Evolutionary conservation across 2,329 filamentous ascomycete species (phyloP).

Genomic region (Cyclaneusma minus): DNA sequence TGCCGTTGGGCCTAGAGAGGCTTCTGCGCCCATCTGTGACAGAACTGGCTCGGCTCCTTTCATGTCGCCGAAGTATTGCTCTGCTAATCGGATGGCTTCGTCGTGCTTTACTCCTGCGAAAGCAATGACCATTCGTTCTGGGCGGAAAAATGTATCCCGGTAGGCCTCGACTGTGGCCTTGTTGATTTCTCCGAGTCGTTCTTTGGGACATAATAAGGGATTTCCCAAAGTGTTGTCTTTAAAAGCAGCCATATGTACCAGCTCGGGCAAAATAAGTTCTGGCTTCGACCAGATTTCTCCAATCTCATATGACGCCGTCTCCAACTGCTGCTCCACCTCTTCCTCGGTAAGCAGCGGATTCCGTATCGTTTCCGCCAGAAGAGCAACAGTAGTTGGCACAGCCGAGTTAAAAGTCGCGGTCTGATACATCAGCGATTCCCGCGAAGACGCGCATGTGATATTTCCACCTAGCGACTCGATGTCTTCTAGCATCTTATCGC

Average conservation of each 20-base stretch:
- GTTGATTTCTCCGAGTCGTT: conserved; percentile 63
- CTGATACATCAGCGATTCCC: conserved; percentile 98
- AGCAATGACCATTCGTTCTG: conserved; percentile 84
- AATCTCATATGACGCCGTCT: conserved; percentile 90
- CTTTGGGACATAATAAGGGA: conserved; percentile 78
- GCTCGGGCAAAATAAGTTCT: conserved; percentile 84
- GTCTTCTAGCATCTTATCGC: conserved; percentile 75
- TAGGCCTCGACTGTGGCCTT: conserved; percentile 62
- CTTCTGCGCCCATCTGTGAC: conserved; percentile 42
- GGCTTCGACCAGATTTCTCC: conserved; percentile 96
- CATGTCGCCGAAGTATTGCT: conserved; percentile 91
- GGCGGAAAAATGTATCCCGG: conserved; percentile 67
- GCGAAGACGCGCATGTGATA: conserved; percentile 88
- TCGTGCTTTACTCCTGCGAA: conserved; percentile 83
- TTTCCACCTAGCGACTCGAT: conserved; percentile 86
- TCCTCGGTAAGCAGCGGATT: conserved; percentile 71
- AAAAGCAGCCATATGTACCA: conserved; percentile 90
- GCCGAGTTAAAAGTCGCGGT: conserved; percentile 92
- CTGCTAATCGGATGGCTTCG: conserved; percentile 62
- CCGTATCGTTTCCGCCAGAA: conserved; percentile 88
- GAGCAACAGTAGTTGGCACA: conserved; percentile 63
- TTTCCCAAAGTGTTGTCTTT: conserved; percentile 94
- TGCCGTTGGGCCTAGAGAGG: conserved; percentile 27
- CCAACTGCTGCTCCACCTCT: conserved; percentile 74
- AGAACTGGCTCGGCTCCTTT: conserved; percentile 32